A percentile compares a stretch with the other conserved stretches of the same genome.
These are phyloP conservation scores for Colletotrichum tropicale DNA, from an alignment of 2,329 filamentous ascomycete genomes.

Conservation along the genomic window DNA sequence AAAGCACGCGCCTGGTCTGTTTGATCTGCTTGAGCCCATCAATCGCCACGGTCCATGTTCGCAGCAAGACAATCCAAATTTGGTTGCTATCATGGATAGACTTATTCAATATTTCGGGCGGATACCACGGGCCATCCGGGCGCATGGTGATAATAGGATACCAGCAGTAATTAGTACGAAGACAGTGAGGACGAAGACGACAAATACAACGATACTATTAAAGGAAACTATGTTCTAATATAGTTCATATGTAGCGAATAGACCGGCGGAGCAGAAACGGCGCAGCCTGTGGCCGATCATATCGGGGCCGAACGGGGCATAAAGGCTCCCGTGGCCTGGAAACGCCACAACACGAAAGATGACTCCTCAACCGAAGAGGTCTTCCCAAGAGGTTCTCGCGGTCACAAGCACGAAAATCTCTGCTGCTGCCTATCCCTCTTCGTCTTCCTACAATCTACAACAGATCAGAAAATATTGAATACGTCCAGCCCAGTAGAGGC, in stretches of 20 bases:
- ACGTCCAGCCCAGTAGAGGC: not conserved
- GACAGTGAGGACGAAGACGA: too few relatives aligned
- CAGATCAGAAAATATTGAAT: not conserved
- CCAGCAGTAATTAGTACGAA: not conserved
- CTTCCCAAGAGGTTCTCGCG: not conserved
- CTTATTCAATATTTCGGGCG: too few relatives aligned
- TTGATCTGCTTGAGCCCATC: not conserved
- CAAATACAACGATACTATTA: too few relatives aligned
- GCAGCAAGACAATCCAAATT: not conserved
- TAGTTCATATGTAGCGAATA: too few relatives aligned
- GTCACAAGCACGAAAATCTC: not conserved
- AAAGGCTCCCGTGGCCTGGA: not conserved
- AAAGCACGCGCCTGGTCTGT: not conserved
- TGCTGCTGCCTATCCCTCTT: not conserved
- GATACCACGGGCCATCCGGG: too few relatives aligned
- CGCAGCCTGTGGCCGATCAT: too few relatives aligned
- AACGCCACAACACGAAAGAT: not conserved
- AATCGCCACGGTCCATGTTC: not conserved
- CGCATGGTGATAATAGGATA: not conserved
- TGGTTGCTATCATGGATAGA: not conserved
- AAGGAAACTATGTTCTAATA: too few relatives aligned
- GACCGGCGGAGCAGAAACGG: too few relatives aligned
- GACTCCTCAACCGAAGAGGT: not conserved
- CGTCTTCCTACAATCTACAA: not conserved
- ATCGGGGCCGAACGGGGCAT: rapidly evolving